Base-by-base conservation (phyloP, 305 asterid species). In the Solanum hybrid region DNA sequence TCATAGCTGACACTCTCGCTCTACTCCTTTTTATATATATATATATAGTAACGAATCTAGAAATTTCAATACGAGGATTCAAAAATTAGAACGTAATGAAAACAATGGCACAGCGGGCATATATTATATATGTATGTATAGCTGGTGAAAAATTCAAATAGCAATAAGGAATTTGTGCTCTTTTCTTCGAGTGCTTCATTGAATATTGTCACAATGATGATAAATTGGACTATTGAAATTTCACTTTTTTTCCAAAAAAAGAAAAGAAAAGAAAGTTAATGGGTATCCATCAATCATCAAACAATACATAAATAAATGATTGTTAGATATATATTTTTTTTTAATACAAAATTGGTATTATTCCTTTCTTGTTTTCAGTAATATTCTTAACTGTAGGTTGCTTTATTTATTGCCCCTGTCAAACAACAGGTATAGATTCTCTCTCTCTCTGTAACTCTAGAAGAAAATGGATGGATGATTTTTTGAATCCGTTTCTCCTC, bases 251-350 rank as follows among this genome's bases (percentile, higher is more conserved):
- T 27, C 22, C 10, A n/a, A 32, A 76, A 16, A 5, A 40, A 17
- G 29, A 91, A 32, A 56, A 56, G 0, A 56, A 22, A 17, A 35
- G 38, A 22, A 94, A 93, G 98, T 91, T 94, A 96, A 93, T 92
- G 97, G 98, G 97, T 91, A 94, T 96, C 97, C 93, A 92, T 93
- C 97, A 94, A 93, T 93, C 95, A 92, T 88, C 93, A 92, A 85
- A 89, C 92, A 93, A 93, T 90, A 89, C 96, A 96, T 94, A 93
- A 94, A 95, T 94, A 94, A 94, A 93, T 94, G 97, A 95, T 94
- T 92, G 94, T 89, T 72, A 92, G 94, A 93, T 93, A 89, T 17
- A 14, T 51, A 0, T 92, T 93, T 90, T 26, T 69, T 90, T 89
- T 88, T 81, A 85, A 76, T 66, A 91, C 93, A 89, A 91, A 88